These are phyloP conservation scores for Trichoderma harzianum DNA, from an alignment of 2,329 filamentous ascomycete genomes.

Conservation along the genomic window DNA sequence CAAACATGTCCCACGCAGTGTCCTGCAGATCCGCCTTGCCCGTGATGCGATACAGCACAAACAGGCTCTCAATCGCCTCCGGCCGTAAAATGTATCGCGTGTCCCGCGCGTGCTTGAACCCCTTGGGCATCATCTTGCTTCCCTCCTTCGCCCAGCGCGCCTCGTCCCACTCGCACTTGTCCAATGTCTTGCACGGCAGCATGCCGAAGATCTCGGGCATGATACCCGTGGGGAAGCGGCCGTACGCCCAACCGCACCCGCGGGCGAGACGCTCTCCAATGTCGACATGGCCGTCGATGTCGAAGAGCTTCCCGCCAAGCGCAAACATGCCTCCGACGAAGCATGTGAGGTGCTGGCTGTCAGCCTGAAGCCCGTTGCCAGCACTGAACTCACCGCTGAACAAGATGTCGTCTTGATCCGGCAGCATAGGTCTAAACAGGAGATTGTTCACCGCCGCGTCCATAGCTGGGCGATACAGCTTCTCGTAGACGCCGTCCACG, in stretches of 20 bases:
- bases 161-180: conserved; percentile 33
- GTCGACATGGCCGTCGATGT: conserved; percentile 45
- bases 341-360: conserved; percentile 46
- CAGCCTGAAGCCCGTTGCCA: conserved; percentile 26
- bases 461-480: conserved; percentile 63
- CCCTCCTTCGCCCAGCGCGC: conserved; percentile 27
- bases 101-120: conserved; percentile 58
- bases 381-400: conserved; percentile 32
- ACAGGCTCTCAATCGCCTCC: conserved; percentile 78
- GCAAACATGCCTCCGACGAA: conserved; percentile 69
- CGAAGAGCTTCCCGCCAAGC: conserved; percentile 59
- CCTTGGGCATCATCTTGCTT: conserved; percentile 41
- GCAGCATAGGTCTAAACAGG: conserved; percentile 68
- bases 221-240: conserved; percentile 50
- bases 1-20: conserved; percentile 52
- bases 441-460: conserved; percentile 60
- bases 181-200: conserved; percentile 40
- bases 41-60: conserved; percentile 66
- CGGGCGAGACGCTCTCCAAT: conserved; percentile 49
- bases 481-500: conserved; percentile 55
- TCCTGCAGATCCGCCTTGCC: conserved; percentile 47
- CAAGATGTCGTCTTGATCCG: conserved; percentile 59
- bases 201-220: conserved; percentile 57
- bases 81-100: conserved; percentile 48
- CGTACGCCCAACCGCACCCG: conserved; percentile 58